Percentiles rank a stretch among this genome's conserved stretches.
phyloP scores from a whole-genome alignment of 2,329 filamentous ascomycete genomes.

The Neopestalotiopsis sp. region DNA sequence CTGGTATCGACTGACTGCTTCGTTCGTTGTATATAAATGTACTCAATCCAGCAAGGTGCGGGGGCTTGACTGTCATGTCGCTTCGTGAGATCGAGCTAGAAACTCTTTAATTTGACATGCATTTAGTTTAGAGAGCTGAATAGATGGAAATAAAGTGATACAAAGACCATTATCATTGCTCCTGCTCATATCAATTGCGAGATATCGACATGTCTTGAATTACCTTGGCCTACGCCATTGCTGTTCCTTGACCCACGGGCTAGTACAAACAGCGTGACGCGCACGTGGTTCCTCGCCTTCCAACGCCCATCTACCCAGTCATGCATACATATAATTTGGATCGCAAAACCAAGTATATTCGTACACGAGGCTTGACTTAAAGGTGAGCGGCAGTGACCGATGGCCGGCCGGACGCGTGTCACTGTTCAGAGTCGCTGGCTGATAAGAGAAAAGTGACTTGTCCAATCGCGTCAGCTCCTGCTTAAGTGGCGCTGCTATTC shows the following conservation, averaged over 20 bases:
- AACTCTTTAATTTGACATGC: background rate
- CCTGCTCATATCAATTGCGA: background rate
- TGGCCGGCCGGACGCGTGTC: background rate
- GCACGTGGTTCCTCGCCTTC: background rate
- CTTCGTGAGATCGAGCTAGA: background rate
- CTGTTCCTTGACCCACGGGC: too few species aligned
- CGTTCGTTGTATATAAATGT: background rate
- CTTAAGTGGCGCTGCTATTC: slow-evolving; percentile 2
- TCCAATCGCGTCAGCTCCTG: slow-evolving; percentile 10
- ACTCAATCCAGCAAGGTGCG: too few species aligned
- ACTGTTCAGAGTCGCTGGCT: background rate
- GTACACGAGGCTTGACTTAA: background rate
- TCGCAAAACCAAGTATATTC: background rate
- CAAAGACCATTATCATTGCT: background rate
- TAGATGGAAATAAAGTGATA: background rate
- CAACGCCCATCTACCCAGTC: background rate
- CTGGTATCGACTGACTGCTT: background rate
- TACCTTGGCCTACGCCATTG: too few species aligned
- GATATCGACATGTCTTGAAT: background rate
- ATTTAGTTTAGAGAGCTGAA: background rate
- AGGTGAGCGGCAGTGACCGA: background rate
- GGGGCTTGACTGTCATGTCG: too few species aligned
- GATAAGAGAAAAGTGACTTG: slow-evolving; percentile 3
- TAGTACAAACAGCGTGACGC: background rate
- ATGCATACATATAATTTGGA: background rate